Conservation (phyloP, 1,284 basidiomycete genomes). For the Moesziomyces parantarcticus region DNA sequence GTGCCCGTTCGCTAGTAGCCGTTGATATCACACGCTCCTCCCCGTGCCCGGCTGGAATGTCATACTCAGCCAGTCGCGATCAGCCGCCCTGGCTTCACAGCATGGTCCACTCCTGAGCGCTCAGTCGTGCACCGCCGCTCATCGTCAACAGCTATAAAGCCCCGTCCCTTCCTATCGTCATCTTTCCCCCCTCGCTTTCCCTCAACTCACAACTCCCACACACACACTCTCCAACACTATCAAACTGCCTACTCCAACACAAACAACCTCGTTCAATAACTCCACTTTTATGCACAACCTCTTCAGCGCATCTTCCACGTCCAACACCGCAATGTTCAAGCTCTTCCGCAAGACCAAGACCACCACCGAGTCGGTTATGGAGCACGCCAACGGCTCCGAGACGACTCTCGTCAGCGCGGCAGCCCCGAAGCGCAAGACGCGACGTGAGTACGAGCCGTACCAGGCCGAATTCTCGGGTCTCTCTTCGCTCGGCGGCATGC, state of each 20-base stretch:
- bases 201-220: conserved; percentile 3
- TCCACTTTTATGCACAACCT: conserved; percentile 6
- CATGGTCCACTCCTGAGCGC: too few species aligned
- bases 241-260: conserved; percentile 1
- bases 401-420: conserved; percentile 19
- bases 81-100: too few species aligned
- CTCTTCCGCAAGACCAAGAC: conserved; percentile 39
- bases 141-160: too few species aligned
- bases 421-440: conserved; percentile 12
- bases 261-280: conserved; percentile 3
- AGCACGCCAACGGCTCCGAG: conserved; percentile 37
- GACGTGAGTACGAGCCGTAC: conserved; percentile 14
- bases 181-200: background rate
- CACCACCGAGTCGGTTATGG: conserved; percentile 15
- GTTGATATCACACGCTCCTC: too few species aligned
- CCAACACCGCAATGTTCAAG: conserved; percentile 28
- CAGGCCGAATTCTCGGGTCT: conserved; percentile 33
- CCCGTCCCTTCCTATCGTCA: background rate
- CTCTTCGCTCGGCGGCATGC: conserved; percentile 20
- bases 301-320: conserved; percentile 2
- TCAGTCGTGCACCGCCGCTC: too few species aligned
- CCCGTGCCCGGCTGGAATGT: too few species aligned
- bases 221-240: conserved; percentile 1
- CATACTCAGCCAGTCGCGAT: too few species aligned
- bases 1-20: too few species aligned